Evolutionary conservation across 352 stramenopile genomes (phyloP).

Genomic region (Phytophthora agathidicida): DNA sequence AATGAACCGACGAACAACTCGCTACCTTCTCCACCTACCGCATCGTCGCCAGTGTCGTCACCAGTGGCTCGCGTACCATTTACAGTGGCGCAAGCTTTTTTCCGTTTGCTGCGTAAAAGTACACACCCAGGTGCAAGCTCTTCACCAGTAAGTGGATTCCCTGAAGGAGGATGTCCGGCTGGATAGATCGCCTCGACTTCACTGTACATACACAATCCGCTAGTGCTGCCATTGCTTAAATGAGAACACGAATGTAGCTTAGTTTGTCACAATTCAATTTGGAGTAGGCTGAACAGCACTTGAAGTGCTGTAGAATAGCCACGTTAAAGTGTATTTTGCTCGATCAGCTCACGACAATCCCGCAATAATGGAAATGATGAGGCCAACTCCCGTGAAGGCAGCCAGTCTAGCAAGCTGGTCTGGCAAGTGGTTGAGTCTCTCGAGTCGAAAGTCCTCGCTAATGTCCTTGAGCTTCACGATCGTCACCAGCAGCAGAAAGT

Average conservation of each 20-base stretch:
- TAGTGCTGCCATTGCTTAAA: slow-evolving; percentile 6
- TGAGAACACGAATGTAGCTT: slow-evolving; percentile 38
- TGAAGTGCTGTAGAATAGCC: neutral
- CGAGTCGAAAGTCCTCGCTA: slow-evolving; percentile 72
- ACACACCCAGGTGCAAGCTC: slow-evolving; percentile 14
- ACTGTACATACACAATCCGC: slow-evolving; percentile 26
- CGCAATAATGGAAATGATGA: slow-evolving; percentile 63
- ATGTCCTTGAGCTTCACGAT: slow-evolving; percentile 71
- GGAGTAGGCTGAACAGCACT: neutral
- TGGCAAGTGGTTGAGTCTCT: slow-evolving; percentile 62
- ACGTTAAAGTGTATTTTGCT: neutral
- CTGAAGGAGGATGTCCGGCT: slow-evolving; percentile 6
- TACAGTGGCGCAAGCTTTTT: slow-evolving; percentile 72
- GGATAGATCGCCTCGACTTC: slow-evolving; percentile 3
- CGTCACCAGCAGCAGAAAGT: slow-evolving; percentile 65
- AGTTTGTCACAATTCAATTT: slow-evolving; percentile 5
- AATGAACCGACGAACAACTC: slow-evolving; percentile 14
- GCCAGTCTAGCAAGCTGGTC: slow-evolving; percentile 57
- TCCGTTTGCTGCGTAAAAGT: slow-evolving; percentile 62
- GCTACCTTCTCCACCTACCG: slow-evolving; percentile 26
- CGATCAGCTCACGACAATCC: slow-evolving; percentile 31
- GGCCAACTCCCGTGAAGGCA: slow-evolving; percentile 44
- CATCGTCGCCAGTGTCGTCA: slow-evolving; percentile 30
- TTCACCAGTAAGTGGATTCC: slow-evolving; percentile 18
- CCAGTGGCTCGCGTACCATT: slow-evolving; percentile 54